A percentile compares a stretch with the other conserved stretches of the same genome.
Evolutionary conservation across 345 rosid genomes (phyloP).

Genomic region (Punica granatum): DNA sequence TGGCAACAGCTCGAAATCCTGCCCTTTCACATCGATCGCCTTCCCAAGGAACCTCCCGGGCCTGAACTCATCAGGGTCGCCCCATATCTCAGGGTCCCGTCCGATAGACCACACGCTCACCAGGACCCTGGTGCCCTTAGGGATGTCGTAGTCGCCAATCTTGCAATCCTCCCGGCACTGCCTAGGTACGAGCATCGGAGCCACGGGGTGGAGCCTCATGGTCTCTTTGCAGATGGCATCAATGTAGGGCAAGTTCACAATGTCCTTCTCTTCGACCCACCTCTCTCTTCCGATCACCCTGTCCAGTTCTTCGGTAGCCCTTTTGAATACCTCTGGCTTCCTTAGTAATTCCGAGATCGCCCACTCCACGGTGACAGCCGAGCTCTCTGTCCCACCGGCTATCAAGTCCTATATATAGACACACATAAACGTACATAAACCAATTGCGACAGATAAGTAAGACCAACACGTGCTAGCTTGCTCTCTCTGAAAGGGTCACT

Average conservation of each 20-base stretch:
- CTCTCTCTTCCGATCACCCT: slow-evolving; percentile 41
- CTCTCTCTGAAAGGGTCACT: too few relatives aligned
- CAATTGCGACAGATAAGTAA: too few relatives aligned
- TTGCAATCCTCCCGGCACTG: slow-evolving; percentile 27
- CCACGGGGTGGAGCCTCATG: slow-evolving; percentile 65
- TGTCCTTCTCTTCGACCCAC: slow-evolving; percentile 56
- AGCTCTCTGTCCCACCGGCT: slow-evolving; percentile 61
- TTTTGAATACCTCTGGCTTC: slow-evolving; percentile 37
- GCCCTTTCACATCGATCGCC: slow-evolving; percentile 45
- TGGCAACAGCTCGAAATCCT: slow-evolving; percentile 49
- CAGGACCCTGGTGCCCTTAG: slow-evolving; percentile 30
- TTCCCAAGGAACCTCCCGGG: slow-evolving; percentile 50
- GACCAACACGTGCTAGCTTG: too few relatives aligned
- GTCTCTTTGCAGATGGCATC: slow-evolving; percentile 46
- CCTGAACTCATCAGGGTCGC: slow-evolving; percentile 36
- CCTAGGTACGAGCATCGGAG: slow-evolving; percentile 49
- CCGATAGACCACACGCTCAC: slow-evolving; percentile 51
- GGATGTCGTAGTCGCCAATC: slow-evolving; percentile 39
- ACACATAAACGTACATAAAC: neutral
- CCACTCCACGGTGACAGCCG: slow-evolving; percentile 61
- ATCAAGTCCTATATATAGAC: slow-evolving; percentile 33
- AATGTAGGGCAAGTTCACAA: slow-evolving; percentile 33
- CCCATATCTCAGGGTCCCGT: slow-evolving; percentile 52
- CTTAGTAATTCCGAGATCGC: slow-evolving; percentile 42
- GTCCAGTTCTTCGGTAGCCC: slow-evolving; percentile 52